Conservation (phyloP, 148 eudicot genomes). For the Salicornia ramosissima region DNA sequence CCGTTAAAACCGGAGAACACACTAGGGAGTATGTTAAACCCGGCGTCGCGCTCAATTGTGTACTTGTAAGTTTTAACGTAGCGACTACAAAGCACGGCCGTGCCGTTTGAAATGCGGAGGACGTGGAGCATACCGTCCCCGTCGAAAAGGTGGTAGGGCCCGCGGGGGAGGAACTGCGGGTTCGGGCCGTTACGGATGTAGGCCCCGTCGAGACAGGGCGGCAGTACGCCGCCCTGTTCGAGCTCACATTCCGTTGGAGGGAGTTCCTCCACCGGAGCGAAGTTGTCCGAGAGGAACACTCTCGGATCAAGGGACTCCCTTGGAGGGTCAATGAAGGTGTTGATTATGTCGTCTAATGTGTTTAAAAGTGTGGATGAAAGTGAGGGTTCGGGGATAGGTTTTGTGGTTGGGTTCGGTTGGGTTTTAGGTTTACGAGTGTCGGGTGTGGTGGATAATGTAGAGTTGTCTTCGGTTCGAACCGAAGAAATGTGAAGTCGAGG, state of each 20-base stretch:
- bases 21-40: slow-evolving; percentile 40
- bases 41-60: slow-evolving; percentile 30
- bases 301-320: slow-evolving; percentile 48
- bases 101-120: slow-evolving; percentile 42
- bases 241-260: slow-evolving; percentile 62
- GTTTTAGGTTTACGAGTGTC: not conserved
- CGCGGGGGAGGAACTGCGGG: slow-evolving; percentile 67
- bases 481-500: slow-evolving; percentile 17
- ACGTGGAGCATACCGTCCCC: slow-evolving; percentile 86
- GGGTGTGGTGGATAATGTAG: no score
- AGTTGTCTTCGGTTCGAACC: no score
- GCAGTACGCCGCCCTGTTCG: slow-evolving; percentile 47
- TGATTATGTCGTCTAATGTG: slow-evolving; percentile 44
- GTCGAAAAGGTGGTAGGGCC: slow-evolving; percentile 71
- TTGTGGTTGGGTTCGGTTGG: slow-evolving; percentile 2
- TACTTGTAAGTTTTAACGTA: slow-evolving; percentile 60
- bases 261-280: slow-evolving; percentile 64
- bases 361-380: slow-evolving; percentile 33
- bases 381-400: slow-evolving; percentile 11
- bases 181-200: slow-evolving; percentile 85
- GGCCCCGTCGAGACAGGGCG: slow-evolving; percentile 58
- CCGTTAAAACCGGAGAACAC: slow-evolving; percentile 58
- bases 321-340: slow-evolving; percentile 56
- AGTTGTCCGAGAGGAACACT: slow-evolving; percentile 51
- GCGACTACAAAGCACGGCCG: slow-evolving; percentile 65